Conservation (phyloP, 225 moss, liverwort and hornwort species). For the Polytrichum commune region DNA sequence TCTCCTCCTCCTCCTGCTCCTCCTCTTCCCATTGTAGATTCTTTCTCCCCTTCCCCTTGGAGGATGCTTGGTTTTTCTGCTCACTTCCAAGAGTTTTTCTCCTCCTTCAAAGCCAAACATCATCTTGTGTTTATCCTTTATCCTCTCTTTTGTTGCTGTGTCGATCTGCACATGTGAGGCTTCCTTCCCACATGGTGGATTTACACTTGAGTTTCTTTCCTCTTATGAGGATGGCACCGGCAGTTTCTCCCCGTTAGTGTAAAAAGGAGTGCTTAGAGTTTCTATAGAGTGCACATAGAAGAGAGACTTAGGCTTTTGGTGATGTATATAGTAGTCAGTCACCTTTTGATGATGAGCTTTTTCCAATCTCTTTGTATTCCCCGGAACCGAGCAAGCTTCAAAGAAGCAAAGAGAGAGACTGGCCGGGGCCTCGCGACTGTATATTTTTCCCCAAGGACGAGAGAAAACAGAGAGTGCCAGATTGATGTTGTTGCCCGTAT, state of each 20-base stretch:
- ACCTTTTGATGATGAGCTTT: conserved; percentile 34
- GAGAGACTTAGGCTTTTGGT: conserved; percentile 20
- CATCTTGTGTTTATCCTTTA: conserved; percentile 7
- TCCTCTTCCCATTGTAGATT: too few species aligned
- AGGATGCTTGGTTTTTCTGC: conserved; percentile 35
- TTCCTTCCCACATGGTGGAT: not conserved
- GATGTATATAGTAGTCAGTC: conserved; percentile 26
- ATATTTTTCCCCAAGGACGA: conserved; percentile 22
- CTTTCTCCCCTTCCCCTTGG: not conserved
- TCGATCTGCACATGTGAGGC: conserved; percentile 21
- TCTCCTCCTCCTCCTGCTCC: not conserved
- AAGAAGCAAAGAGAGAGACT: conserved; percentile 14
- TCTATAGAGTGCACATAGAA: not conserved
- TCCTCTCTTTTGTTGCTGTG: conserved; percentile 13
- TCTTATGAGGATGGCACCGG: conserved; percentile 25
- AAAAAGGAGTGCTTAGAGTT: conserved; percentile 39
- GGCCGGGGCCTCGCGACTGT: conserved; percentile 35
- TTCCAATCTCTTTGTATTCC: conserved; percentile 33
- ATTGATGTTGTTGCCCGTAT: conserved; percentile 5
- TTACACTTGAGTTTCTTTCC: conserved; percentile 12
- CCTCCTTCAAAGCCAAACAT: not conserved
- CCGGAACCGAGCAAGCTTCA: conserved; percentile 25
- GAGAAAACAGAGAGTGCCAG: conserved; percentile 22
- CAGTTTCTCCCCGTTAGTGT: conserved; percentile 30
- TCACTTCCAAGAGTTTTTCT: conserved; percentile 26